Percentiles rank a stretch among this genome's conserved stretches.
phyloP scores from a whole-genome alignment of 192 early-diverging fungal species.

The Backusella tuberculispora region DNA sequence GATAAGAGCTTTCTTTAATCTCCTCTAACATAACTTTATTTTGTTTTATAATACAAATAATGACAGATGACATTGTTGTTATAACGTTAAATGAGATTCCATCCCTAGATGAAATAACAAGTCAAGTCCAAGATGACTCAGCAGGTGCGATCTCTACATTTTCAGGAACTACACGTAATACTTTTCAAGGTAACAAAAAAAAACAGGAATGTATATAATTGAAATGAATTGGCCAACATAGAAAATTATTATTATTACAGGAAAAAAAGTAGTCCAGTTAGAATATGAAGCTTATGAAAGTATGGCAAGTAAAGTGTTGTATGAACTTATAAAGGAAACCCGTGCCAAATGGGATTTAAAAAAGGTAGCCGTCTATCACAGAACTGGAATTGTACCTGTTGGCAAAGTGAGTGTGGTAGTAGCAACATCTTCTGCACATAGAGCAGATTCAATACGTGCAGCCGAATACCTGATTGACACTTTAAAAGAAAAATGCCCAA shows the following conservation, averaged over 20 bases:
- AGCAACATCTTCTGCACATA: conserved; percentile 78
- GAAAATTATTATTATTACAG: conserved; percentile 33
- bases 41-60: background rate
- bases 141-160: conserved; percentile 92
- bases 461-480: conserved; percentile 86
- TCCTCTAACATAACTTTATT: no score
- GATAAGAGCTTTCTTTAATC: no score
- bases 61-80: background rate
- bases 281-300: conserved; percentile 87
- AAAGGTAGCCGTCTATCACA: conserved; percentile 79
- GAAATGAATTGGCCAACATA: no score
- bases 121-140: conserved; percentile 64
- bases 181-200: conserved; percentile 66
- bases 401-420: conserved; percentile 84
- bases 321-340: conserved; percentile 62
- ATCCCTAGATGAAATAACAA: conserved; percentile 59
- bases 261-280: conserved; percentile 71
- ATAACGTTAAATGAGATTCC: conserved; percentile 46
- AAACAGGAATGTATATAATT: background rate
- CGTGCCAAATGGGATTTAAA: conserved; percentile 67
- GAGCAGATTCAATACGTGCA: conserved; percentile 76
- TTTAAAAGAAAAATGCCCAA: conserved; percentile 83
- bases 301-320: conserved; percentile 82
- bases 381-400: conserved; percentile 77
- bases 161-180: conserved; percentile 84